Evolutionary conservation across 2,329 filamentous ascomycete species (phyloP).

Genomic region (Trichoderma sp.): DNA sequence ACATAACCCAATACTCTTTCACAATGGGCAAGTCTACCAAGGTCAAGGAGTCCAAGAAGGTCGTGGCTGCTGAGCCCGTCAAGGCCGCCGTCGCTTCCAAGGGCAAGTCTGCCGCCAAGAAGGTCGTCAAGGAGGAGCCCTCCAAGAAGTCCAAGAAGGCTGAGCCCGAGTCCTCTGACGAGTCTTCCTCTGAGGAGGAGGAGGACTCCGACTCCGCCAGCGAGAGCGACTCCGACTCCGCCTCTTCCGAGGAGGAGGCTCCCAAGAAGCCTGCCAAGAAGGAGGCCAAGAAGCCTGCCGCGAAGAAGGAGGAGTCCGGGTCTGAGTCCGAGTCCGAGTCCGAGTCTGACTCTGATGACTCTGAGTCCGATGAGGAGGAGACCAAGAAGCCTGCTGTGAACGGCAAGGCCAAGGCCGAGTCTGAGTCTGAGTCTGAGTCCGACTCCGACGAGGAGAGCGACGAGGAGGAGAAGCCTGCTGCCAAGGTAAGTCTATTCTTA

Average conservation of each 20-base stretch:
- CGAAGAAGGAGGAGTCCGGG: conserved; percentile 32
- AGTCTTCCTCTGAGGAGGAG: conserved; percentile 42
- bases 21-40: conserved; percentile 70
- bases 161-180: conserved; percentile 46
- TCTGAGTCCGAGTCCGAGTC: conserved; percentile 38
- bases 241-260: conserved; percentile 33
- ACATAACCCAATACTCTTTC: conserved; percentile 33
- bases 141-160: conserved; percentile 52
- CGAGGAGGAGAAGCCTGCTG: conserved; percentile 39
- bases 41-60: conserved; percentile 57
- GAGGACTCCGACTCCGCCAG: conserved; percentile 43
- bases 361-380: conserved; percentile 33
- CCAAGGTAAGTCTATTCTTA: conserved; percentile 36
- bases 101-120: conserved; percentile 55
- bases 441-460: conserved; percentile 42
- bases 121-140: conserved; percentile 48
- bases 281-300: conserved; percentile 42
- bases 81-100: conserved; percentile 70
- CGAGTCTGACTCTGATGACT: conserved; percentile 41
- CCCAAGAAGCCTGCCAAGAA: conserved; percentile 35
- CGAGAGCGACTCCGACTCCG: conserved; percentile 33
- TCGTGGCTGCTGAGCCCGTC: conserved; percentile 57
- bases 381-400: conserved; percentile 41
- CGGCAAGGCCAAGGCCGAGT: conserved; percentile 38
- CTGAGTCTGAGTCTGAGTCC: conserved; percentile 40